These are phyloP conservation scores for Xanthoconium purpureum DNA, from an alignment of 768 basidiomycete genomes.

Conservation along the genomic window DNA sequence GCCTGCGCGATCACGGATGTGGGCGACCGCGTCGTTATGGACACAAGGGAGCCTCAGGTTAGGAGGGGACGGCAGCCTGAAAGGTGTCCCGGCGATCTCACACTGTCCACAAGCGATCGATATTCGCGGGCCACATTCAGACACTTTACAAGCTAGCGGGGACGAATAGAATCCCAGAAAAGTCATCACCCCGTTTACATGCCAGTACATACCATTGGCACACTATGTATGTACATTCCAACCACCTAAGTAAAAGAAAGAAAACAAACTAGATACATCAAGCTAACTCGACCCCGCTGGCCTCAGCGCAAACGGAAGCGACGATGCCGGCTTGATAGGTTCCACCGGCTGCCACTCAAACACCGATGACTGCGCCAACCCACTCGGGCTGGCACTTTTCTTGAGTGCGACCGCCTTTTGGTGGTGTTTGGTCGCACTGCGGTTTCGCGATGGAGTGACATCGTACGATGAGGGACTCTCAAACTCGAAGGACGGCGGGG, in stretches of 20 bases:
- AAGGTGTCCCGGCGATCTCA: not conserved
- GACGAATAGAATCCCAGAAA: too few relatives aligned
- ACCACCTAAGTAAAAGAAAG: too few relatives aligned
- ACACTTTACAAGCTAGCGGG: too few relatives aligned
- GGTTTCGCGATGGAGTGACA: conserved; percentile 22
- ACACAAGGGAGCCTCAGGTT: too few relatives aligned
- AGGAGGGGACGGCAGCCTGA: too few relatives aligned
- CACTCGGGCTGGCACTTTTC: conserved; percentile 17
- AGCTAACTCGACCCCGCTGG: conserved; percentile 17
- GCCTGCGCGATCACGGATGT: too few relatives aligned
- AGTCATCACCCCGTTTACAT: too few relatives aligned
- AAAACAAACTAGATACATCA: not conserved
- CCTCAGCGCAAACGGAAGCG: conserved; percentile 25
- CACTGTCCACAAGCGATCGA: conserved; percentile 36
- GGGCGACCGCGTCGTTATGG: too few relatives aligned
- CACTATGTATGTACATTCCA: too few relatives aligned
- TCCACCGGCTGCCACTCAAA: conserved; percentile 29
- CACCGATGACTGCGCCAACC: not conserved
- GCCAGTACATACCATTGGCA: too few relatives aligned
- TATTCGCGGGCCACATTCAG: conserved; percentile 35
- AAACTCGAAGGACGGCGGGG: conserved; percentile 15
- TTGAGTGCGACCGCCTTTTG: conserved; percentile 33
- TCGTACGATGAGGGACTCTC: conserved; percentile 14
- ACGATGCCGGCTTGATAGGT: conserved; percentile 19
- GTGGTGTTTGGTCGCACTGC: conserved; percentile 32